A percentile compares a stretch with the other conserved stretches of the same genome.
Evolutionary conservation across 441 rosid species (phyloP).

Genomic region (Bocquillonia castaneifolia): DNA sequence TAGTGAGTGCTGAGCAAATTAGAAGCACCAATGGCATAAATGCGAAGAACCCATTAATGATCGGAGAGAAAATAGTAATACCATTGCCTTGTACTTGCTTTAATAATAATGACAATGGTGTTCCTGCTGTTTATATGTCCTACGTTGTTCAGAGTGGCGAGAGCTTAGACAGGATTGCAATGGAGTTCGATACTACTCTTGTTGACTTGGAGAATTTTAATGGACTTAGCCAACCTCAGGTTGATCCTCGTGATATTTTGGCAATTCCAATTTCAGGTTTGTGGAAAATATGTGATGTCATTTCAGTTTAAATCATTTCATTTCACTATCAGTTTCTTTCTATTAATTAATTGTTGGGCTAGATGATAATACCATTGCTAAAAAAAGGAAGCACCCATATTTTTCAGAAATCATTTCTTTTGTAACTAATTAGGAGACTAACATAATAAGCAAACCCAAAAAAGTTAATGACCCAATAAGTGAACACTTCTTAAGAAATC

Average conservation of each 20-base stretch:
- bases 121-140: conserved; percentile 20
- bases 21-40: neutral
- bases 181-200: conserved; percentile 4
- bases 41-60: conserved; percentile 13
- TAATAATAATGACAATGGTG: conserved; percentile 20
- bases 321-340: too few relatives aligned
- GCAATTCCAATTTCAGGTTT: conserved; percentile 26
- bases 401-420: too few relatives aligned
- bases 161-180: neutral
- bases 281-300: too few relatives aligned
- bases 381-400: too few relatives aligned
- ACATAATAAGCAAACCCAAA: too few relatives aligned
- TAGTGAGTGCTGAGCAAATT: conserved; percentile 25
- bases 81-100: conserved; percentile 29
- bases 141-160: conserved; percentile 23
- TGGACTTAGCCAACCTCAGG: conserved; percentile 17
- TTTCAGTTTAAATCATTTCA: too few relatives aligned
- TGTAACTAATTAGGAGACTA: too few relatives aligned
- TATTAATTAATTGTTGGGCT: too few relatives aligned
- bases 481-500: too few relatives aligned
- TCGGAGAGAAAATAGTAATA: conserved; percentile 16
- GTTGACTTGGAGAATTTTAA: conserved; percentile 24
- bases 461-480: too few relatives aligned
- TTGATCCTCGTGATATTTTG: conserved; percentile 26
- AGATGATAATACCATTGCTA: too few relatives aligned